Base-by-base conservation (phyloP, 2,329 filamentous ascomycete species). In the Cadophora sp. region DNA sequence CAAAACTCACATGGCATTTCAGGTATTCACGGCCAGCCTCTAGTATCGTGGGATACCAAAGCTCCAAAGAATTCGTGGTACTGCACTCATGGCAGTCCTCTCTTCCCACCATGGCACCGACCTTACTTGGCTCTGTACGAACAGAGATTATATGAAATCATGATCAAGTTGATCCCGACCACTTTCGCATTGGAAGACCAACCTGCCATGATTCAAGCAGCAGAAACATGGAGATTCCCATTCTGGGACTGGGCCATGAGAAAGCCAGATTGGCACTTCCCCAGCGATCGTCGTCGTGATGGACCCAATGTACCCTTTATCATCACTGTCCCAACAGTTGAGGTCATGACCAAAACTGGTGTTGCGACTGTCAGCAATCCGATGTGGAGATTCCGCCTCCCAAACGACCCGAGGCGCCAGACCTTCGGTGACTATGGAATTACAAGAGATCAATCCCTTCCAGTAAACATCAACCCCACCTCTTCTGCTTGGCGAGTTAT, bases 11-110 rank as follows among this genome's bases (percentile, higher is more conserved):
- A 14, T 33, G 7, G n/a, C 13, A 11, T 14, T 18, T 13, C 36
- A 70, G 68, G 68, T 33, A 70, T 70, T 27, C 68, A 70, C 24
- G 68, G 68, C 4, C 66, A 68, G 53, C 68, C 68, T 41, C 41
- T 70, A 14, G 55, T 60, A 14, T 43, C 68, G 1, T 70, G 68
- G 68, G 68, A 70, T 27, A 55, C 66, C n/a, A 55, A 64, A 39
- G 48, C 41, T 22, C 59, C 63, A 2, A 51, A 66, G 36, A 36
- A 53, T 14, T 27, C 43, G 14, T 93, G 92, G 59, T 96, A 93
- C 77, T 96, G 93, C 77, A 85, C 87, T n/a, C 93, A 96, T 78
- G 85, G 83, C 22, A 91, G 90, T 1, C 86, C 89, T 45, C 80
- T 70, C 4, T 70, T 71, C 47, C 66, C 70, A 36, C 64, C 68